These are phyloP conservation scores for Cytospora chrysosperma DNA, from an alignment of 2,329 filamentous ascomycete genomes.

Conservation along the genomic window DNA sequence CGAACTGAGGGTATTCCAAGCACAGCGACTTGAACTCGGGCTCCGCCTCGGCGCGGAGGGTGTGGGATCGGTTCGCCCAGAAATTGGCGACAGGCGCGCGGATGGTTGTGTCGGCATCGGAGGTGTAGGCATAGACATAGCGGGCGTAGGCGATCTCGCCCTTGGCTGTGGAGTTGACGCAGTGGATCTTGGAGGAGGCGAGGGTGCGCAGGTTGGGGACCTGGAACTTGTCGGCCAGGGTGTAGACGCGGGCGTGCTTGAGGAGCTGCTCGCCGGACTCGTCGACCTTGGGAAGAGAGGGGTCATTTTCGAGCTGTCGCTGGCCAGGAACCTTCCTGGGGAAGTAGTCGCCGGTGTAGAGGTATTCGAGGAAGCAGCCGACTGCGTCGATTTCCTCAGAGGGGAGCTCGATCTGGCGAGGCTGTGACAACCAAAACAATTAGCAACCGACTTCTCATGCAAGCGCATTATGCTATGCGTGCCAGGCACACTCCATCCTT, in stretches of 20 bases:
- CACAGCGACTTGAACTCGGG: slow-evolving; percentile 82
- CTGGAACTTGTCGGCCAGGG: slow-evolving; percentile 76
- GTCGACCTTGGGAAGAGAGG: slow-evolving; percentile 64
- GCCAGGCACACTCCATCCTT: not conserved
- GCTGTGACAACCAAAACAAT: slow-evolving; percentile 36
- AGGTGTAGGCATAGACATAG: slow-evolving; percentile 81
- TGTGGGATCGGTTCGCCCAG: slow-evolving; percentile 80
- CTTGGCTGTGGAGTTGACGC: slow-evolving; percentile 80
- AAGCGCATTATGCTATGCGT: not conserved
- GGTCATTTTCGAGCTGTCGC: slow-evolving; percentile 68
- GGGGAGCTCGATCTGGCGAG: slow-evolving; percentile 66
- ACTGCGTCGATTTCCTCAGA: slow-evolving; percentile 71
- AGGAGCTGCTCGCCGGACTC: slow-evolving; percentile 80
- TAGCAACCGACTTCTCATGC: not conserved
- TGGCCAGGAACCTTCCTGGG: slow-evolving; percentile 64
- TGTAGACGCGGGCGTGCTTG: slow-evolving; percentile 87
- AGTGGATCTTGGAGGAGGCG: slow-evolving; percentile 87
- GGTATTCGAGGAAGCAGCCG: slow-evolving; percentile 77
- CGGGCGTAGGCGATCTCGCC: slow-evolving; percentile 91
- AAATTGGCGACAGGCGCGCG: slow-evolving; percentile 84
- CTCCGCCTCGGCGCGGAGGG: slow-evolving; percentile 81
- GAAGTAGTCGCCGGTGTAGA: slow-evolving; percentile 87
- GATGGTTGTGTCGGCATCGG: slow-evolving; percentile 67
- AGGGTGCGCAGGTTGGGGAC: slow-evolving; percentile 69
- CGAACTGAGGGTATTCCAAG: slow-evolving; percentile 86